Conservation (phyloP, 2,329 filamentous ascomycete genomes). For the Diaporthe australafricana region DNA sequence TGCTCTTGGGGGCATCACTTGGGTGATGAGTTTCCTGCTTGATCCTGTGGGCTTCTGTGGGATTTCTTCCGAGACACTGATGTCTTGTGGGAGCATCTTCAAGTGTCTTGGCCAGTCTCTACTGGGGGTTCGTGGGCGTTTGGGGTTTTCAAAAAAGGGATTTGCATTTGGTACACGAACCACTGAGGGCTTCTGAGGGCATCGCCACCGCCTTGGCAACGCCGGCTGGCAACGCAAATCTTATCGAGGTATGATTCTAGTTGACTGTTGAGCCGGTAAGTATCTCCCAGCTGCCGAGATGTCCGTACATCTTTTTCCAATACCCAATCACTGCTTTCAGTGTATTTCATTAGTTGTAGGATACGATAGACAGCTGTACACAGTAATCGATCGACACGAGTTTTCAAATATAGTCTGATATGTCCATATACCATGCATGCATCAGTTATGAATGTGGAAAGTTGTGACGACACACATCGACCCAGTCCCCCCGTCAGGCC, state of each 20-base stretch:
- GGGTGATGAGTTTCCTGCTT: conserved; percentile 43
- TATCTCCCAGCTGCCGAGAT: conserved; percentile 30
- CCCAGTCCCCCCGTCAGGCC: background rate
- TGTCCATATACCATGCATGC: accelerated
- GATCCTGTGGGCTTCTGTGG: conserved; percentile 42
- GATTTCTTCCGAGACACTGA: conserved; percentile 36
- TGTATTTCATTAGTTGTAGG: conserved; percentile 25
- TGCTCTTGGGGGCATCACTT: conserved; percentile 43
- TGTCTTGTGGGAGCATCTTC: conserved; percentile 38
- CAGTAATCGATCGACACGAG: conserved; percentile 21
- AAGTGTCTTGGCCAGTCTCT: conserved; percentile 33
- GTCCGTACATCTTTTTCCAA: background rate
- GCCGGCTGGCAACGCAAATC: conserved; percentile 40
- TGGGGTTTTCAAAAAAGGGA: conserved; percentile 32
- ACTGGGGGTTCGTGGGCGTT: conserved; percentile 39
- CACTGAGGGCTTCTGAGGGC: conserved; percentile 25
- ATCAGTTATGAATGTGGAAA: background rate
- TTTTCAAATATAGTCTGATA: background rate
- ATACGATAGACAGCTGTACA: conserved; percentile 28
- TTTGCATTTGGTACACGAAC: conserved; percentile 28
- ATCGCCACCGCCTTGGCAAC: conserved; percentile 9
- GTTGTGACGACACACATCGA: background rate
- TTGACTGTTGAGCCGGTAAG: conserved; percentile 41
- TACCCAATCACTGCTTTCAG: conserved; percentile 14
- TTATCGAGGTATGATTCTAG: conserved; percentile 34